phyloP scores from a whole-genome alignment of 1,284 basidiomycete genomes.

The Phylloporus gajari region DNA sequence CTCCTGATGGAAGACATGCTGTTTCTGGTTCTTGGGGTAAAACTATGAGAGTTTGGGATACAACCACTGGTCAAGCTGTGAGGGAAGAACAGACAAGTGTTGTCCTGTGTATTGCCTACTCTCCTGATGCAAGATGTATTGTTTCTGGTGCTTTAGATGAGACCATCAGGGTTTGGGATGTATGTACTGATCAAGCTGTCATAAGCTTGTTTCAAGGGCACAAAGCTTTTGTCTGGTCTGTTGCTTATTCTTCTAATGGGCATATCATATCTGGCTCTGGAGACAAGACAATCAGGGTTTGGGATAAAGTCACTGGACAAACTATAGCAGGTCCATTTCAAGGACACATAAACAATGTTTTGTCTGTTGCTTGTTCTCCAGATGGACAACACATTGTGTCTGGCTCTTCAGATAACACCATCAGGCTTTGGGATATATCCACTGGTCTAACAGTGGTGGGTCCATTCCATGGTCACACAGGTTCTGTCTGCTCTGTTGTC shows the following conservation, averaged over 20 bases:
- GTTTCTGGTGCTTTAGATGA: neutral
- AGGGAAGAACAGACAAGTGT: neutral
- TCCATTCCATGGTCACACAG: neutral
- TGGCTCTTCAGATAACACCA: neutral
- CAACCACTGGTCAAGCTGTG: neutral
- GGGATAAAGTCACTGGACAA: neutral
- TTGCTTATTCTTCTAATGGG: neutral
- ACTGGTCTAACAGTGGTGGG: too few species aligned
- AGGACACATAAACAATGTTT: neutral
- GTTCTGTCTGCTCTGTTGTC: neutral
- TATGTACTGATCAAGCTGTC: neutral
- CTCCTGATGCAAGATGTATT: neutral
- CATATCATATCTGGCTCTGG: neutral
- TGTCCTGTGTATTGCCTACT: neutral
- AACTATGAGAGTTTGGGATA: neutral
- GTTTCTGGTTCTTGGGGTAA: neutral
- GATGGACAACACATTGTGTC: neutral
- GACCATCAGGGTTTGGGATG: neutral
- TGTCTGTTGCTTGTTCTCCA: neutral
- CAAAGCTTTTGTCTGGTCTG: neutral
- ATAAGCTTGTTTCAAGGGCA: neutral
- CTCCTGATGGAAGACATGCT: neutral
- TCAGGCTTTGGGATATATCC: neutral
- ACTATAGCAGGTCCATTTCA: neutral
- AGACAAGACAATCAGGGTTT: neutral